Base-by-base conservation (phyloP, 225 moss, liverwort and hornwort species). In the Lunularia cruciata region DNA sequence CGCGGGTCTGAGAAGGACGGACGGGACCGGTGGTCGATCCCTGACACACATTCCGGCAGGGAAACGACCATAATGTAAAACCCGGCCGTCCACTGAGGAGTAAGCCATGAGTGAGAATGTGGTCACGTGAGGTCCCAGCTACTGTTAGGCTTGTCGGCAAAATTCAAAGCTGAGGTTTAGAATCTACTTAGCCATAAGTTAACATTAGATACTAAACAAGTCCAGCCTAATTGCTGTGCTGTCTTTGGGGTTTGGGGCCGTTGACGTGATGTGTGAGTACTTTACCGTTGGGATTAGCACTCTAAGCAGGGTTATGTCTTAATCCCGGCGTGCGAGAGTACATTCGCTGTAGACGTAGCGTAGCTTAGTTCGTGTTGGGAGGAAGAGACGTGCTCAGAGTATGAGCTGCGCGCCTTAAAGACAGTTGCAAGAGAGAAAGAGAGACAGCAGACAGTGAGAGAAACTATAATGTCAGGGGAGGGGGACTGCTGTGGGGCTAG, bases 71-170 rank as follows among this genome's bases (percentile, higher is more conserved):
- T 4, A 51, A 51, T 25, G 25, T 51, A 25, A 25, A 51, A 51
- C 25, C 22, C 51, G 51, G 20, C 51, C 51, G 25, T 51, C 51
- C 51, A 51, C 19, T 51, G 25, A 10, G 51, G 51, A 51, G 20
- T 20, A 51, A 13, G 40, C 40, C 54, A 69, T 56, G 55, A 57
- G 54, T 30, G 28, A 4, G 20, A 69, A 30, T 57, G 32, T 38
- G 69, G 56, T 69, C 56, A 69, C 69, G 69, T 69, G 69, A 69
- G 67, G n/a, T 5, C 3, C 51, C 34, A 65, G 68, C 68, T 54
- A 35, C 38, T 35, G 49, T 48, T 49, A 35, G 55, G 32, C 56
- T 30, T 65, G 65, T 65, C 65, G 65, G 65, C 48, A 48, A 61
- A 66, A 28, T 65, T 65, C 32, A 47, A 47, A 65, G 47, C 47